A percentile compares a stretch with the other conserved stretches of the same genome.
Conservation (phyloP, 345 rosid genomes). For the Hibiscus trionum region DNA sequence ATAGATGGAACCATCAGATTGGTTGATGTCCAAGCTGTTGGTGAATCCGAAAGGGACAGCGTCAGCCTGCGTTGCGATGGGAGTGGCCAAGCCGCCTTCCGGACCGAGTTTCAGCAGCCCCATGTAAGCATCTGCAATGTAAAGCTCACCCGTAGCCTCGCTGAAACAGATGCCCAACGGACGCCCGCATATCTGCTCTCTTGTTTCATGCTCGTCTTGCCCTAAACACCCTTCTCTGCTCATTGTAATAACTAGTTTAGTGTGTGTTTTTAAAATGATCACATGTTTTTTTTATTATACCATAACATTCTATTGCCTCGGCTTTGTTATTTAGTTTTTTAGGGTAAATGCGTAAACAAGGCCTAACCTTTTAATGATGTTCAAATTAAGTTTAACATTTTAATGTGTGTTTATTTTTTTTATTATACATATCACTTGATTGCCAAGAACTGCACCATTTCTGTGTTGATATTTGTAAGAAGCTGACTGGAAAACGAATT, state of each 20-base stretch:
- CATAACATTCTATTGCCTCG: too few relatives aligned
- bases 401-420: too few relatives aligned
- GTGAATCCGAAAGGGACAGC: constrained; percentile 40
- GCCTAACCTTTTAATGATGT: too few relatives aligned
- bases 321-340: too few relatives aligned
- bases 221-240: constrained; percentile 35
- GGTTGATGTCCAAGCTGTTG: constrained; percentile 55
- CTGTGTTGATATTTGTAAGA: too few relatives aligned
- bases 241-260: background rate
- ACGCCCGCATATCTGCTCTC: constrained; percentile 74
- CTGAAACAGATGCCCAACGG: constrained; percentile 68
- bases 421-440: too few relatives aligned
- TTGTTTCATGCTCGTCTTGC: constrained; percentile 26
- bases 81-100: constrained; percentile 61
- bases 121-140: constrained; percentile 73
- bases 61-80: constrained; percentile 34
- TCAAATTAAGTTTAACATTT: too few relatives aligned
- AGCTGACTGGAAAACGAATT: too few relatives aligned
- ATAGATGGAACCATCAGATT: constrained; percentile 43
- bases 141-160: constrained; percentile 46
- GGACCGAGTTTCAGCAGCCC: constrained; percentile 74
- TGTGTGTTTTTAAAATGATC: background rate
- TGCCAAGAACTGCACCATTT: too few relatives aligned
- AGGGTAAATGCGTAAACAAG: too few relatives aligned
- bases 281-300: too few relatives aligned